Evolutionary conservation across 345 rosid genomes (phyloP), one percentile per base, ranked within the genome.

Genomic region (Brassica cretica): DNA sequence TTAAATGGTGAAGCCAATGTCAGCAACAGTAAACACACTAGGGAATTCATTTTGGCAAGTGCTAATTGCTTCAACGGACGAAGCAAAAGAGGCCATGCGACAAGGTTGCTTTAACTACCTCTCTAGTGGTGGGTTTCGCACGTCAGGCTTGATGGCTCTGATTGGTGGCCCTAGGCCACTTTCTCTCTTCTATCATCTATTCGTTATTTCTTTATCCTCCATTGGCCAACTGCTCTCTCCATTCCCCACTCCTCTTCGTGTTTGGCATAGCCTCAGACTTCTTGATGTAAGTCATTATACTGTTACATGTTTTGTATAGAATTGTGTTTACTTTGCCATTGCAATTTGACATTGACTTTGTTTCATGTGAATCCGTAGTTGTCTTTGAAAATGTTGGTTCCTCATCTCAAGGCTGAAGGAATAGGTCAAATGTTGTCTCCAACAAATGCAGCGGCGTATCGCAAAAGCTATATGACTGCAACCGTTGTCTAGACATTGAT

Each of bases 401-500:
- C 86, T 2, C 71, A 83, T 73, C 78, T 86, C 60, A 83, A 81
- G 76, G 83, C 81, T 1, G 89, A 84, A 74, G 89, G 89, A 12
- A 61, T 86, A 67, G 72, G 71, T 64, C 85, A 79, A 63, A 86
- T 83, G 89, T 81, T 86, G 65, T 84, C 71, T 75, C 86, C 89
- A 2, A 11, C 68, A n/a, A 11, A 58, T 24, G 81, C 82, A 62
- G 71, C 67, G 3, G 66, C 78, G 2, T 79, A 79, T 55, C 75
- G 71, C 60, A 74, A 74, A 37, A 53, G 55, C 51, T 79, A 79
- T 19, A 69, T 79, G 78, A 60, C 66, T 30, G 25, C 74, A 73
- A 62, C 74, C 12, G 64, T 41, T 73, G 18, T 67, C 16, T 61
- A 67, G 67, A 1, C 56, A 33, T 25, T 10, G 4, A 33, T 76